These are phyloP conservation scores for Sordaria brevicollis DNA, from an alignment of 495 filamentous ascomycete species.

Conservation along the genomic window DNA sequence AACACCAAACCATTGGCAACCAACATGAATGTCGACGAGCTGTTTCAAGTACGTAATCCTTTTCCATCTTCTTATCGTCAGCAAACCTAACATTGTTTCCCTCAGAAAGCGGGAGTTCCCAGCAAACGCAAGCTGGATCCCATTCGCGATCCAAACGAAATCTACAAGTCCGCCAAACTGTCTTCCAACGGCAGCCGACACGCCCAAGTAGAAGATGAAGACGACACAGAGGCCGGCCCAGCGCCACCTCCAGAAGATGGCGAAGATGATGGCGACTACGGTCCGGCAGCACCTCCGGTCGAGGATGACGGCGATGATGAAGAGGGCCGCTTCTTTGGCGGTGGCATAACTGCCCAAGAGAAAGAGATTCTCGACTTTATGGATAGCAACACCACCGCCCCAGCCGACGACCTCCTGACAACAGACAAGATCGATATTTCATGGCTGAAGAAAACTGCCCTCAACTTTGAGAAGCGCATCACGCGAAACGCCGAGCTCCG, in stretches of 20 bases:
- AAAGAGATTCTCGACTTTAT: constrained; percentile 86
- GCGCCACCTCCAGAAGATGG: constrained; percentile 35
- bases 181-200: constrained; percentile 39
- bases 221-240: constrained; percentile 46
- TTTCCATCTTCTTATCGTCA: background rate
- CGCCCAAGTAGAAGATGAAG: constrained; percentile 34
- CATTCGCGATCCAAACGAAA: constrained; percentile 57
- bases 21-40: constrained; percentile 72
- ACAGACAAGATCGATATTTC: constrained; percentile 71
- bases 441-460: constrained; percentile 73
- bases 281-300: constrained; percentile 56
- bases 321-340: constrained; percentile 90
- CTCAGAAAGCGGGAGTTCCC: constrained; percentile 42
- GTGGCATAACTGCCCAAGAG: constrained; percentile 72
- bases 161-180: constrained; percentile 82
- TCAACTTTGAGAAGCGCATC: constrained; percentile 87
- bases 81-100: background rate
- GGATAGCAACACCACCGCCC: constrained; percentile 42
- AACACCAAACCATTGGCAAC: constrained; percentile 7
- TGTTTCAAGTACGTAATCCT: constrained; percentile 60
- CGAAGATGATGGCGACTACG: constrained; percentile 49
- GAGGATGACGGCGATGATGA: constrained; percentile 68
- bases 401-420: constrained; percentile 27
- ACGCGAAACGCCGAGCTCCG: constrained; percentile 86
- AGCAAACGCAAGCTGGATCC: constrained; percentile 72